Conservation (phyloP, 2,329 filamentous ascomycete species). For the Scleromitrula shiraiana region DNA sequence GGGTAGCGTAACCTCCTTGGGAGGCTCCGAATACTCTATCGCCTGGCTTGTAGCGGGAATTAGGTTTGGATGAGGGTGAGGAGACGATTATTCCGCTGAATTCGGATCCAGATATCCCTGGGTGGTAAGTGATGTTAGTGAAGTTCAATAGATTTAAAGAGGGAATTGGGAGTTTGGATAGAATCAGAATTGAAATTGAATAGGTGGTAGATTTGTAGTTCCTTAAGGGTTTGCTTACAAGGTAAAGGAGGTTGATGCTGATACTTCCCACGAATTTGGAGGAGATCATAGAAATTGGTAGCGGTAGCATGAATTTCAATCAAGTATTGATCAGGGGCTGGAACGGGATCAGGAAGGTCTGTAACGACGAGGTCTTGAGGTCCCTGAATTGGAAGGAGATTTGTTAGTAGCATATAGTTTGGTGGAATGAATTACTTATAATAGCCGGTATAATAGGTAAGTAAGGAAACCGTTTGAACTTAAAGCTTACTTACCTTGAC, state of each 20-base stretch:
- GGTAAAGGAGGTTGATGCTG: slow-evolving; percentile 81
- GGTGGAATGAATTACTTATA: background rate
- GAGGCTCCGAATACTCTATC: slow-evolving; percentile 78
- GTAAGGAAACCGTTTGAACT: background rate
- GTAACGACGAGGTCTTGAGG: slow-evolving; percentile 72
- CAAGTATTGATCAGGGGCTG: slow-evolving; percentile 68
- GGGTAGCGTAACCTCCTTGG: slow-evolving; percentile 81
- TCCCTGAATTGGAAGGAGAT: slow-evolving; percentile 40
- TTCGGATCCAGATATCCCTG: slow-evolving; percentile 67
- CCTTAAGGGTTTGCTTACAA: slow-evolving; percentile 37
- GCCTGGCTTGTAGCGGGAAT: slow-evolving; percentile 63
- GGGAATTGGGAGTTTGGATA: background rate
- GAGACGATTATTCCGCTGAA: slow-evolving; percentile 74
- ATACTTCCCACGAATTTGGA: slow-evolving; percentile 94
- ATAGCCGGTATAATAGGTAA: too few species aligned
- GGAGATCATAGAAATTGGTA: slow-evolving; percentile 94
- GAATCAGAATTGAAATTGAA: background rate
- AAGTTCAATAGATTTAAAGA: background rate
- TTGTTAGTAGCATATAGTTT: background rate
- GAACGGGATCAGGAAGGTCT: slow-evolving; percentile 65
- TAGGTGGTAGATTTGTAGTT: background rate
- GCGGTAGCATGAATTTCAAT: slow-evolving; percentile 81
- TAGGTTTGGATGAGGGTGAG: slow-evolving; percentile 44
- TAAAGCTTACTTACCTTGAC: slow-evolving; percentile 54
- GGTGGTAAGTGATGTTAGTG: background rate